phyloP scores from a whole-genome alignment of 345 rosid species.

The Pugionium cornutum region DNA sequence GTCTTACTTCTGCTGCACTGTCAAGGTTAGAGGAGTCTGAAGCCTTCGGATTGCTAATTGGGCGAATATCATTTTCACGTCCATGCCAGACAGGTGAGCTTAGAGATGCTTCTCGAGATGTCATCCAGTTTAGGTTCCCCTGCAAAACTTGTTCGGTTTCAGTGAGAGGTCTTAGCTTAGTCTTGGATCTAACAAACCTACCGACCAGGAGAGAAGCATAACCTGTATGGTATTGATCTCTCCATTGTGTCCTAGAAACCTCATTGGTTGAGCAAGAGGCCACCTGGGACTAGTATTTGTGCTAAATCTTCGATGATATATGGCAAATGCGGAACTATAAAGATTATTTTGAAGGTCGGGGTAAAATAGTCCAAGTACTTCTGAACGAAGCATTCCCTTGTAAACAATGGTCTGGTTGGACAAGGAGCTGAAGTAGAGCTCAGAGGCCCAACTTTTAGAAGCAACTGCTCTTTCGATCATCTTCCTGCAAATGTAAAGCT shows the following conservation, averaged over 20 bases:
- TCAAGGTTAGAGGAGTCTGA: conserved; percentile 98
- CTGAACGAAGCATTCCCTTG: conserved; percentile 99
- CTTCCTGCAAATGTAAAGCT: conserved; percentile 91
- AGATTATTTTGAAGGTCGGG: conserved; percentile 75
- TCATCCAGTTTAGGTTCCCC: conserved; percentile 99
- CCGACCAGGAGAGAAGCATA: conserved; percentile 26
- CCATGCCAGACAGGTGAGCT: conserved; percentile 95
- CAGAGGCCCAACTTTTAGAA: conserved; percentile 77
- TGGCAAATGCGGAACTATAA: conserved; percentile 85
- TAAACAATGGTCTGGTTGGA: conserved; percentile 94
- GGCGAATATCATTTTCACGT: conserved; percentile 96
- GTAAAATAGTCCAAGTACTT: conserved; percentile 89
- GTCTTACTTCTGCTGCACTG: conserved; percentile 89
- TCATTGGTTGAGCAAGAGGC: conserved; percentile 99
- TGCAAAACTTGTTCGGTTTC: conserved; percentile 41
- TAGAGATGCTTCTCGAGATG: conserved; percentile 85
- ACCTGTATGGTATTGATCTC: conserved; percentile 99
- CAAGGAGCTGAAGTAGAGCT: conserved; percentile 90
- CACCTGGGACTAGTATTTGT: conserved; percentile 99
- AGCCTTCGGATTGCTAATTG: conserved; percentile 89
- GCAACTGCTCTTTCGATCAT: conserved; percentile 77
- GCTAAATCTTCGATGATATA: conserved; percentile 94
- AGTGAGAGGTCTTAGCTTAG: conserved; percentile 21
- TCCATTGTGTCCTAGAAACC: conserved; percentile 99
- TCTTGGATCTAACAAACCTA: conserved; percentile 20